Conservation (phyloP, 176 grass and related monocot species). For the Oryza officinalis region DNA sequence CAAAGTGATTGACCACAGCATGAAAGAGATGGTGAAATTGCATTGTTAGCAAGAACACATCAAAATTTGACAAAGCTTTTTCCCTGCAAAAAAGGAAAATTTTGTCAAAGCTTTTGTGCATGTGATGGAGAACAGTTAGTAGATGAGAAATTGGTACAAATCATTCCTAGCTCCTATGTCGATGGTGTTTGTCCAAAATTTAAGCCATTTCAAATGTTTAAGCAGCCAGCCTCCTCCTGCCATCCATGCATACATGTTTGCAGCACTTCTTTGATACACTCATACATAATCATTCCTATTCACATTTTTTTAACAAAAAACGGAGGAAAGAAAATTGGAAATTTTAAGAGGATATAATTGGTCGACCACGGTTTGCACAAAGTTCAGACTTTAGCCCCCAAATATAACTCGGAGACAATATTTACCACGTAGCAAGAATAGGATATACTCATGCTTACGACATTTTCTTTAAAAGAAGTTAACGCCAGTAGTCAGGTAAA, state of each 20-base stretch:
- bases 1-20: too few species aligned
- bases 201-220: background rate
- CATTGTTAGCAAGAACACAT: background rate
- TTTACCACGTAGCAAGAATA: background rate
- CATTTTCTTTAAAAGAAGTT: background rate
- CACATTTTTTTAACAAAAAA: background rate
- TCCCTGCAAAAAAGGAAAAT: too few species aligned
- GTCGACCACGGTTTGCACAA: background rate
- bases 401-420: background rate
- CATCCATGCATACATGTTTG: background rate
- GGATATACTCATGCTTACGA: background rate
- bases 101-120: background rate
- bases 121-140: background rate
- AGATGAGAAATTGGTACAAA: background rate
- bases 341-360: background rate
- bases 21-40: background rate
- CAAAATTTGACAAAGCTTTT: background rate
- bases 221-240: background rate
- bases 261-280: background rate
- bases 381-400: background rate
- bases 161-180: background rate
- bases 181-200: background rate
- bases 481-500: background rate
- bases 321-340: background rate
- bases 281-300: background rate